Conservation (phyloP, 768 basidiomycete genomes). For the Austroboletus eburneus region DNA sequence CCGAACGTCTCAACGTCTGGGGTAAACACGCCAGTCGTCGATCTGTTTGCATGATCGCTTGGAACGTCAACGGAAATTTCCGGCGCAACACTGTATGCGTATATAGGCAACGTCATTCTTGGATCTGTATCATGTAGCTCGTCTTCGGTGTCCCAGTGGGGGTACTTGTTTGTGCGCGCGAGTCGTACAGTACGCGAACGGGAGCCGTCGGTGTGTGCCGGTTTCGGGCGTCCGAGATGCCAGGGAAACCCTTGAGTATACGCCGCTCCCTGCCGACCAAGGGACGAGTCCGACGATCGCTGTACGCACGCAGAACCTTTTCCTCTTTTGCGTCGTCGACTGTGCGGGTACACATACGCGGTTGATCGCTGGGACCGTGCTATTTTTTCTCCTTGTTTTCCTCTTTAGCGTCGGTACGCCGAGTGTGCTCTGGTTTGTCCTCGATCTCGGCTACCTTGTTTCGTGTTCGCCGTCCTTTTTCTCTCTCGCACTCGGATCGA, state of each 20-base stretch:
- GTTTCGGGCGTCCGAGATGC: background rate
- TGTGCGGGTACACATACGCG: too few relatives aligned
- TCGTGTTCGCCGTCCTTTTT: too few relatives aligned
- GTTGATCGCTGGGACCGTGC: too few relatives aligned
- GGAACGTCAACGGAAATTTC: conserved; percentile 2
- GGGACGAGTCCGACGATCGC: background rate
- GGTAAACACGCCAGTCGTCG: conserved; percentile 1
- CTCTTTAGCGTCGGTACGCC: too few relatives aligned
- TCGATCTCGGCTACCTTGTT: too few relatives aligned
- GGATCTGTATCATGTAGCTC: background rate
- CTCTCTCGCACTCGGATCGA: too few relatives aligned
- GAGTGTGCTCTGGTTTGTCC: too few relatives aligned
- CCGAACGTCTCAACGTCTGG: conserved; percentile 1
- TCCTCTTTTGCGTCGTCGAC: background rate
- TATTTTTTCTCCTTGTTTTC: too few relatives aligned
- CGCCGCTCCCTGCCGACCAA: background rate
- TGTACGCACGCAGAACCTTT: background rate
- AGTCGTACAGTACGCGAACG: background rate
- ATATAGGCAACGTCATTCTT: background rate
- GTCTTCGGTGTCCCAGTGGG: background rate
- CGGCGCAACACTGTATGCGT: background rate
- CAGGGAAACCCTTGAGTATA: too few relatives aligned
- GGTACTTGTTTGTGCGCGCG: background rate
- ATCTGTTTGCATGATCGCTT: background rate
- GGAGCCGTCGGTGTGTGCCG: background rate